phyloP scores from a whole-genome alignment of 2,329 filamentous ascomycete species.

The Leptosphaerulina australis region DNA sequence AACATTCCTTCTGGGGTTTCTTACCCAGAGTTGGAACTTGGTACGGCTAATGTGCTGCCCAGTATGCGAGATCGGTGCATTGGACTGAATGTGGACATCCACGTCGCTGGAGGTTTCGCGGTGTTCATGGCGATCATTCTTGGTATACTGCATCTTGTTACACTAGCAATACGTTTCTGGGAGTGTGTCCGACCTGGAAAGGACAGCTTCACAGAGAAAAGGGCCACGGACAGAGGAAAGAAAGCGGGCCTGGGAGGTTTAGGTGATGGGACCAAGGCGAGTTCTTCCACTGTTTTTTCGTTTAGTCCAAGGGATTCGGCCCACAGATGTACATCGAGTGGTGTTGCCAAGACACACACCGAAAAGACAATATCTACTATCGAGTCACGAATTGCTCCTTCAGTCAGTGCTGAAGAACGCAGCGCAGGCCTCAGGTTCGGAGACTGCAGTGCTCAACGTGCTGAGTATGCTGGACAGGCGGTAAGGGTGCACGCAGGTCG shows the following conservation, averaged over 20 bases:
- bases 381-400: neutral
- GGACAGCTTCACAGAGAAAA: neutral
- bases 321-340: neutral
- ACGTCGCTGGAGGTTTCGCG: conserved; percentile 9
- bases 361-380: neutral
- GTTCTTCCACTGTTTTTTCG: neutral
- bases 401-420: conserved; percentile 1
- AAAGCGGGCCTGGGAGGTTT: neutral
- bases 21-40: neutral
- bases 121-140: conserved; percentile 11
- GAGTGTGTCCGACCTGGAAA: neutral
- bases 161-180: neutral
- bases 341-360: neutral
- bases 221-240: neutral
- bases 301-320: neutral
- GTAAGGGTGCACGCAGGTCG: neutral
- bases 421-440: neutral
- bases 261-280: neutral
- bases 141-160: neutral
- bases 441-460: neutral
- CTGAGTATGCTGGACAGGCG: neutral
- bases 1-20: neutral
- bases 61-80: conserved; percentile 1
- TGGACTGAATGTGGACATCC: conserved; percentile 10
- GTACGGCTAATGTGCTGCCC: neutral